Evolutionary conservation across 2,329 filamentous ascomycete genomes (phyloP).

Genomic region (Metarhizium brunneum): DNA sequence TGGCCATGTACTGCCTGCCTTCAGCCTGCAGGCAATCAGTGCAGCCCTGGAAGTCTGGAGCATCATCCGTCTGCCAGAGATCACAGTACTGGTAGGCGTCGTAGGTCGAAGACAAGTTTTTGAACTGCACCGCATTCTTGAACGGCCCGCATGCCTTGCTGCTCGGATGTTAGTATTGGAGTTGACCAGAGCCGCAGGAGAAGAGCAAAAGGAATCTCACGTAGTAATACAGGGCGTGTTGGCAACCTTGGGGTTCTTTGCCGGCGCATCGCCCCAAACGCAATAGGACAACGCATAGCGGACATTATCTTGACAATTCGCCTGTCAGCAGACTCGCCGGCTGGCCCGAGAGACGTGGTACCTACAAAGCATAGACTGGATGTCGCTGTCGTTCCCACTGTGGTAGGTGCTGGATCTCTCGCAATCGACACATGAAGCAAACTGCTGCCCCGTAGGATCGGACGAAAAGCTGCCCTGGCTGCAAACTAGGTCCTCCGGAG

Average conservation of each 20-base stretch:
- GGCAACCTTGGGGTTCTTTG: constrained; percentile 27
- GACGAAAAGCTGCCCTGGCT: constrained; percentile 28
- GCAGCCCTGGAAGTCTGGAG: constrained; percentile 31
- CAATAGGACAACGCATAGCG: constrained; percentile 47
- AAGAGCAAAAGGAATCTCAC: constrained; percentile 22
- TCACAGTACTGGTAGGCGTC: constrained; percentile 46
- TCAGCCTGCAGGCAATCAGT: constrained; percentile 33
- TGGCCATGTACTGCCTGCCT: constrained; percentile 35
- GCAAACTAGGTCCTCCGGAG: constrained; percentile 39
- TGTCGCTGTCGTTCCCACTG: constrained; percentile 38
- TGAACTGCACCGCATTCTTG: constrained; percentile 34
- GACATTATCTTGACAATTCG: constrained; percentile 40
- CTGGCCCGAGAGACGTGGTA: constrained; percentile 6
- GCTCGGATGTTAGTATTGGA: constrained; percentile 14
- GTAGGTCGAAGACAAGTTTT: constrained; percentile 36
- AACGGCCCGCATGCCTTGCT: constrained; percentile 46
- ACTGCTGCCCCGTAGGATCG: constrained; percentile 34
- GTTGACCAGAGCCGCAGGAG: neutral
- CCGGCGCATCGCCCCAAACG: constrained; percentile 36
- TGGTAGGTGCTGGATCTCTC: constrained; percentile 40
- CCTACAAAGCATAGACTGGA: constrained; percentile 47
- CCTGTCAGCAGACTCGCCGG: neutral
- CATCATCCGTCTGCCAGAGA: constrained; percentile 30
- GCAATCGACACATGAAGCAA: constrained; percentile 42
- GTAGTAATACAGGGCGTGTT: constrained; percentile 42